Conservation (phyloP, 805 yeast genomes). For the Kuraishia ogatae region DNA sequence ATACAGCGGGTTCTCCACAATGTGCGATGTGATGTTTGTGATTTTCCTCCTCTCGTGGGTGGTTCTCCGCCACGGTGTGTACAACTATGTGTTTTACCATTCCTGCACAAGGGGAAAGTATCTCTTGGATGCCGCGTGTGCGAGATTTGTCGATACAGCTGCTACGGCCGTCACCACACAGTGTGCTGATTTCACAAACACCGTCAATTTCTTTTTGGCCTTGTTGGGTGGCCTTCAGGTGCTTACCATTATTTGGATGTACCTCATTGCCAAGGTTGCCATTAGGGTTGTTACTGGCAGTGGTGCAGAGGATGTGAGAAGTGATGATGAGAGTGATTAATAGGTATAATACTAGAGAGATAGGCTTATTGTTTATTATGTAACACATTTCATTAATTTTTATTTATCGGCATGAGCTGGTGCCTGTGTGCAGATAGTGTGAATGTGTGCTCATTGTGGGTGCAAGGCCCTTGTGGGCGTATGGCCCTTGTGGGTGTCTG, state of each 20-base stretch:
- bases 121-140: slow-evolving; percentile 41
- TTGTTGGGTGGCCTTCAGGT: slow-evolving; percentile 61
- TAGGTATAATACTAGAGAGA: too few species aligned
- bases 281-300: slow-evolving; percentile 59
- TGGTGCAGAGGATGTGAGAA: slow-evolving; percentile 80
- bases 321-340: slow-evolving; percentile 61
- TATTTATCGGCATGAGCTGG: neutral
- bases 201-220: slow-evolving; percentile 38
- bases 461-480: too few species aligned
- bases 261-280: slow-evolving; percentile 62
- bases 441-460: too few species aligned
- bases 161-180: slow-evolving; percentile 18
- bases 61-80: slow-evolving; percentile 61
- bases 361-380: too few species aligned
- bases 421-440: too few species aligned
- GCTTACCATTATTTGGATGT: slow-evolving; percentile 66
- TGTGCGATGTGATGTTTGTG: slow-evolving; percentile 65
- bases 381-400: too few species aligned
- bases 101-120: slow-evolving; percentile 36
- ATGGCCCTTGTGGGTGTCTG: too few species aligned
- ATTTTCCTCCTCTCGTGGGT: slow-evolving; percentile 66
- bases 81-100: slow-evolving; percentile 57
- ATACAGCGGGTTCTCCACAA: slow-evolving; percentile 50
- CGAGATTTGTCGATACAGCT: neutral
- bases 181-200: slow-evolving; percentile 35